These are phyloP conservation scores for Paramecium sexaurelia DNA, from an alignment of 73 alveolate species.

Conservation along the genomic window DNA sequence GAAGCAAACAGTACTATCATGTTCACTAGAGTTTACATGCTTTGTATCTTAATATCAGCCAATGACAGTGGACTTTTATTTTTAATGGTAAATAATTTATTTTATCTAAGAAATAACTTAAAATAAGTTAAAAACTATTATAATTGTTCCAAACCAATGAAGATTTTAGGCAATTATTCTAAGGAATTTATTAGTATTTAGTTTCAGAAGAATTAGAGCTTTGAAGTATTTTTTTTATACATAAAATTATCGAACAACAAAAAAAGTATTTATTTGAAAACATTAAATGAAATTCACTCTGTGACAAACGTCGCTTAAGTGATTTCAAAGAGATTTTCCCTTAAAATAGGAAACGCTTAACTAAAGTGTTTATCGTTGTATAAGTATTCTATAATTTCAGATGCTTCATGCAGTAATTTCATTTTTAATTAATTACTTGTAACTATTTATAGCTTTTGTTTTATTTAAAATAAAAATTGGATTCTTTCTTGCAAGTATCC, in stretches of 20 bases:
- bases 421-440: background rate
- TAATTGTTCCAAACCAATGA: background rate
- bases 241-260: background rate
- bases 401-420: background rate
- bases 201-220: background rate
- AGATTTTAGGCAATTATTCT: background rate
- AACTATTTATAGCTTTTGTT: background rate
- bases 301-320: background rate
- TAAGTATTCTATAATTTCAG: conserved; percentile 25
- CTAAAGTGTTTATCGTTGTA: conserved; percentile 33
- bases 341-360: conserved; percentile 44
- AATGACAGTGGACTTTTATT: conserved; percentile 11
- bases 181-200: background rate
- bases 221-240: background rate
- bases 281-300: background rate
- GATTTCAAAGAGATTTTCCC: conserved; percentile 19
- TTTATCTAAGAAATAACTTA: background rate
- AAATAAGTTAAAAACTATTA: background rate
- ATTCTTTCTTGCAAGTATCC: conserved; percentile 14
- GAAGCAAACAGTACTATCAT: conserved; percentile 7
- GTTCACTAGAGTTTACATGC: conserved; percentile 54
- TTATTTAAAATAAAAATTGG: background rate
- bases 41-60: background rate
- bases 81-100: background rate
- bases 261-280: background rate